Base-by-base conservation (phyloP, 495 filamentous ascomycete genomes). In the Hapsidospora chrysogenum region DNA sequence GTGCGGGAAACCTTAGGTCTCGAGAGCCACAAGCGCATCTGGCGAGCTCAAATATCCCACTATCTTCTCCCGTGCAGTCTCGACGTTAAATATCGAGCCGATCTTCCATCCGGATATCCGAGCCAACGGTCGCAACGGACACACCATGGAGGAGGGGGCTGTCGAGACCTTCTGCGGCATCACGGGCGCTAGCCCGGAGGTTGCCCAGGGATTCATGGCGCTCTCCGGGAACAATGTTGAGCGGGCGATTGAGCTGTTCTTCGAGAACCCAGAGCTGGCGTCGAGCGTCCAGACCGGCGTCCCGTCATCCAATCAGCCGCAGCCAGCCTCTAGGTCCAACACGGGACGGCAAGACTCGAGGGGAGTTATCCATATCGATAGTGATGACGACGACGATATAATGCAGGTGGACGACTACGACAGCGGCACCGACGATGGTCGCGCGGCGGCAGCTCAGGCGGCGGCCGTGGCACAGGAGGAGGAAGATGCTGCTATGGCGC, bases 401-500 rank as follows among this genome's bases (percentile, higher is more conserved):
- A 66, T 70, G 55, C 33, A 41, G 23, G 32, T 39, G 20, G 42
- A 44, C 19, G 43, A 45, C 11, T 13, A 37, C 28, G 78, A 80
- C 50, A 72, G 78, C 28, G 66, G 74, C 38, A 65, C 70, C 31
- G 47, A 50, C 29, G 60, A 66, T 5, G 58, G 68, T 32, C 49
- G 49, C 5, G 52, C 64, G 26, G 54, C 47, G 30, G 54, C 50
- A 17, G 39, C 54, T 21, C 41, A 36, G 14, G 40, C 43, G 13
- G 60, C 53, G 9, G 50, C 54, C 36, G 51, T 36, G 29, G 64
- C 58, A 9, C 60, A 59, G 35, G 58, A 73, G 31, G 89, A 95
- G 42, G 83, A 92, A 45, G 89, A 97, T 57, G 89, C 85, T 29
- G 89, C 83, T 9, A 82, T 96, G 72, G 89, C 89, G 5, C 71